Conservation (phyloP, 1,284 basidiomycete genomes). For the Schizophyllum commune region DNA sequence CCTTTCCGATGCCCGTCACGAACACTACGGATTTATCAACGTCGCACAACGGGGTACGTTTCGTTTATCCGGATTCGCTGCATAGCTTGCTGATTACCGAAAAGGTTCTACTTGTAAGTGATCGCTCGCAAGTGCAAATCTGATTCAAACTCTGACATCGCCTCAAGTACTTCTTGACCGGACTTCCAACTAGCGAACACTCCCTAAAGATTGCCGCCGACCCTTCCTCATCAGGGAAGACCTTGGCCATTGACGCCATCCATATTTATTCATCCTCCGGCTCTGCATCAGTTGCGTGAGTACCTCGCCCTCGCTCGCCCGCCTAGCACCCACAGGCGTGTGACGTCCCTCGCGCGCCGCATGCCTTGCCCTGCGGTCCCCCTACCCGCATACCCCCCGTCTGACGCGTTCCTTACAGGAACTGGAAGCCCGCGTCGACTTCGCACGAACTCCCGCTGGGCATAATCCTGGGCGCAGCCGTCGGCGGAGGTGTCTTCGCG, state of each 20-base stretch:
- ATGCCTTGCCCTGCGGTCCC: background rate
- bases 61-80: background rate
- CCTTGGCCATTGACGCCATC: too few relatives aligned
- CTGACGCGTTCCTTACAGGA: background rate
- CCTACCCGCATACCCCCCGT: background rate
- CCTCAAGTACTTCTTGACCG: conserved; percentile 6
- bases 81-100: conserved; percentile 4
- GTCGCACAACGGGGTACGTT: conserved; percentile 31
- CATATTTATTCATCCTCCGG: too few relatives aligned
- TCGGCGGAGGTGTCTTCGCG: background rate
- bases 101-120: conserved; percentile 37
- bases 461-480: conserved; percentile 5
- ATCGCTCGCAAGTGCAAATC: background rate
- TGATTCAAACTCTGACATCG: background rate
- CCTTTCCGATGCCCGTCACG: conserved; percentile 22
- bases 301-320: background rate
- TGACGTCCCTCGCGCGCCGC: background rate
- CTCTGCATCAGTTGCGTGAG: too few relatives aligned
- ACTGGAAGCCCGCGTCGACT: background rate
- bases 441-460: conserved; percentile 3
- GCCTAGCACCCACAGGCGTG: background rate
- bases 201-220: too few relatives aligned
- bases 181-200: background rate
- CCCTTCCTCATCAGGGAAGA: too few relatives aligned
- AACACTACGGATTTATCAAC: conserved; percentile 23